These are phyloP conservation scores for Rhizoclosmatium sp. DNA, from an alignment of 192 early-diverging fungal species.

Conservation along the genomic window DNA sequence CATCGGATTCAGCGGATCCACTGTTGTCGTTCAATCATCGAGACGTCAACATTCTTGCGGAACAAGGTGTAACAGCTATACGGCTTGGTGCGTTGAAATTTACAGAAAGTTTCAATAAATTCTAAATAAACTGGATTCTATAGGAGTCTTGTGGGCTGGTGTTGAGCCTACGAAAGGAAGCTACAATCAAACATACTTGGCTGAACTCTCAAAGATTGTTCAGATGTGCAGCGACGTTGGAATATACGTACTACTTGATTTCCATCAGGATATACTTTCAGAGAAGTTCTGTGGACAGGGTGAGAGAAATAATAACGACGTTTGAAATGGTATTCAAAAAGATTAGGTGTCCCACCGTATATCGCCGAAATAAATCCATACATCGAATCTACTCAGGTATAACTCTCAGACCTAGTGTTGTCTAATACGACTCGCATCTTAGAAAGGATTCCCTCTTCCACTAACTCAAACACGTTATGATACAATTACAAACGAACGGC, in stretches of 20 bases:
- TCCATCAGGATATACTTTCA: slow-evolving; percentile 69
- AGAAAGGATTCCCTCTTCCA: slow-evolving; percentile 43
- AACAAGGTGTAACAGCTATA: slow-evolving; percentile 16
- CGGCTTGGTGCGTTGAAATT: slow-evolving; percentile 22
- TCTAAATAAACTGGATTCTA: slow-evolving; percentile 1
- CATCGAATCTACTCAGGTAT: too few relatives aligned
- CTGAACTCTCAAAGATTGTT: slow-evolving; percentile 58
- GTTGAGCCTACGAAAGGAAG: slow-evolving; percentile 66
- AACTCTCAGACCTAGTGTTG: too few relatives aligned
- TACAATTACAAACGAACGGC: slow-evolving; percentile 21
- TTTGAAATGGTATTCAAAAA: too few relatives aligned
- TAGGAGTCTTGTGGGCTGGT: slow-evolving; percentile 61
- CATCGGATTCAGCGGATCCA: background rate
- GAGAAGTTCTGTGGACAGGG: slow-evolving; percentile 62
- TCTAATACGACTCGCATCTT: slow-evolving; percentile 42
- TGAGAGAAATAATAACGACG: background rate
- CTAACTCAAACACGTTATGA: background rate
- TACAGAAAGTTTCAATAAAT: slow-evolving; percentile 41
- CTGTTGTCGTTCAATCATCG: slow-evolving; percentile 34
- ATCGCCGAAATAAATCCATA: slow-evolving; percentile 1
- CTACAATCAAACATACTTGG: slow-evolving; percentile 65
- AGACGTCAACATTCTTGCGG: slow-evolving; percentile 13
- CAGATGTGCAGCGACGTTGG: slow-evolving; percentile 56
- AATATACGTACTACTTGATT: slow-evolving; percentile 71
- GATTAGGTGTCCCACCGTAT: slow-evolving; percentile 45